Evolutionary conservation across 2,329 filamentous ascomycete species (phyloP), one percentile per base, ranked within the genome.

Genomic region (Rhinocladiella mackenziei): DNA sequence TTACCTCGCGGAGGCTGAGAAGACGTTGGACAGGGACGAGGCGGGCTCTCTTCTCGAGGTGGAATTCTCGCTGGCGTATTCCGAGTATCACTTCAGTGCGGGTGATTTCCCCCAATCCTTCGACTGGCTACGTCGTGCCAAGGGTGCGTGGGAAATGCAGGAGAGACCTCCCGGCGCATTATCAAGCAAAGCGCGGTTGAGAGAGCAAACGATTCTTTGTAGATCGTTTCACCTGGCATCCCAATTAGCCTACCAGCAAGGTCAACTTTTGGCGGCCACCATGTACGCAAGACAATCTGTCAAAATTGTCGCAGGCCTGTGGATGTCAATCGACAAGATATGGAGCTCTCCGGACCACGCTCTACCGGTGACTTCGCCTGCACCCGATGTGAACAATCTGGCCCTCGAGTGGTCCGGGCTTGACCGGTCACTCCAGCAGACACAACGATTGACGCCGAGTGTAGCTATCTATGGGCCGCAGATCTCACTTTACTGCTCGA

Each of bases 401-500:
- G 58, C 64, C 13, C 62, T 67, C 15, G 62, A 62, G 4, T 57
- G 71, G 9, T 62, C 66, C 11, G 64, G 63, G 31, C 59, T 70
- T 38, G 60, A 68, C 30, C 47, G 70, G 5, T 61, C 61, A 9
- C 66, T 56, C 17, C 17, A 39, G n/a, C 22, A 30, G 4, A 10
- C 11, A n/a, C 4, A 11, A 9, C 26, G 17, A 29, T 6, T 40
- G 26, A 40, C 23, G 18, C 63, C 67, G 17, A 73, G 74, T 43
- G 81, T 81, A 39, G 80, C 87, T 1, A 75, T 78, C 2, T 89
- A 91, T 57, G 97, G 91, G 91, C 73, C 76, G 4, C 71, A 95
- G 14, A 81, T 92, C 5, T 77, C 80, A 19, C 80, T 83, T 1
- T 74, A 96, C 14, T 82, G 89, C 56, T 76, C 78, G 20, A 80